Evolutionary conservation across 202 grass and related monocot species (phyloP), one percentile per base, ranked within the genome.

Genomic region (Eragrostis tef): DNA sequence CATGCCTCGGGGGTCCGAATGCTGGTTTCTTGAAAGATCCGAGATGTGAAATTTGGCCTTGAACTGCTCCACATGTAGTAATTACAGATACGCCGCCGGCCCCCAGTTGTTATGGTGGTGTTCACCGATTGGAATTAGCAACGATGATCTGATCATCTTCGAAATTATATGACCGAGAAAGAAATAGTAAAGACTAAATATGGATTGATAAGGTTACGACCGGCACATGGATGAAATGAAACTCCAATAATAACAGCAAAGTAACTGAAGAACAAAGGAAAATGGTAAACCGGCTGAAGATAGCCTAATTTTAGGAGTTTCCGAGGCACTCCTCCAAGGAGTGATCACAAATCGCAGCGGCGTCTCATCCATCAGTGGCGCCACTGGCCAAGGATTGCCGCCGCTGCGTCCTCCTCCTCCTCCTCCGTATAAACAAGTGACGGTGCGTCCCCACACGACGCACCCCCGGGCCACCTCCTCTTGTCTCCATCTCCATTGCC

Each of bases 151-250:
- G 34, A 46, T 3, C 66, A 60, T 71, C 66, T 60, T 57, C 45
- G 59, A 19, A 20, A 39, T 39, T 39, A 5, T 39, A 39, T 70
- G 49, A 56, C 58, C 45, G 42, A 25, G 47, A 56, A 57, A 57
- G 83, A 80, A 80, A 86, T 80, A 80, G 69, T 67, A 49, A 80
- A 86, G 84, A 26, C 76, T 81, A 86, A 81, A 80, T 67, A 81
- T 86, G 84, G 84, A 68, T 74, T 74, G 77, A 86, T 57, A 81
- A 74, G 49, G 47, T 7, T 67, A 64, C 24, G 69, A 67, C 60
- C 6, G 44, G 14, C 21, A 16, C 48, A 56, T 67, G 60, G 61
- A 66, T 44, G 64, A 80, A 13, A 20, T 9, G 11, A 1, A 57
- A 6, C 47, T 59, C 29, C 3, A 31, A 31, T 31, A 69, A 69